phyloP scores from a whole-genome alignment of 1,139 yeast genomes.

The Pichia terricola region DNA sequence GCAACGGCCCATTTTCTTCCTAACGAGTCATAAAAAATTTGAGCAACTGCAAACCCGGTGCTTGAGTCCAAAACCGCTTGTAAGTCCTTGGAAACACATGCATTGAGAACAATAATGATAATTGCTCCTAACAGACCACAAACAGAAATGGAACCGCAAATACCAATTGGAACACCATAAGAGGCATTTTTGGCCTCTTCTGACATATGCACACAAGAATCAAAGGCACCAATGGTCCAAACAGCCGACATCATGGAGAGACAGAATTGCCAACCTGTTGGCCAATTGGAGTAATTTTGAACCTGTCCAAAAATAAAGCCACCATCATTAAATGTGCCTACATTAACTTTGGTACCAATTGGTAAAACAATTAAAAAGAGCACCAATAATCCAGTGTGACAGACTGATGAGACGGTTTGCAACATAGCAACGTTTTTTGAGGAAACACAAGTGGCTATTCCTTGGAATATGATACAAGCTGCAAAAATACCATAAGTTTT shows the following conservation, averaged over 20 bases:
- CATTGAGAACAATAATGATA: constrained; percentile 43
- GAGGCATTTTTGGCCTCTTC: constrained; percentile 66
- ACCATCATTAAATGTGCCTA: constrained; percentile 30
- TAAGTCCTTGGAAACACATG: constrained; percentile 47
- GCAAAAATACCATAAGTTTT: constrained; percentile 48
- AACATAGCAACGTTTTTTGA: constrained; percentile 45
- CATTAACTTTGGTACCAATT: constrained; percentile 33
- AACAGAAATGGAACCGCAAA: constrained; percentile 41
- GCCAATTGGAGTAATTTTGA: constrained; percentile 49
- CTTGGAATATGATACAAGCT: constrained; percentile 39
- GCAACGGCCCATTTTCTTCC: constrained; percentile 67
- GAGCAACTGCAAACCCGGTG: constrained; percentile 55
- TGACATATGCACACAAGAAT: constrained; percentile 62
- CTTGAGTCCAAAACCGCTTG: constrained; percentile 32
- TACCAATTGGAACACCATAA: constrained; percentile 60
- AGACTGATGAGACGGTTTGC: constrained; percentile 49
- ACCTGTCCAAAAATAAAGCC: constrained; percentile 46
- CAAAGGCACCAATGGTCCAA: constrained; percentile 63
- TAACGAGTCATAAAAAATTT: constrained; percentile 51
- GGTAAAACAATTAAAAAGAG: constrained; percentile 61
- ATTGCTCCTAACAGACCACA: constrained; percentile 58
- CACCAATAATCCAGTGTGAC: constrained; percentile 44
- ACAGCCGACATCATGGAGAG: constrained; percentile 56
- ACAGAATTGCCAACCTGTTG: constrained; percentile 56
- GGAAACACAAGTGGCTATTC: constrained; percentile 38